These are phyloP conservation scores for Fusarium newnesense DNA, from an alignment of 2,329 filamentous ascomycete species.

Conservation along the genomic window DNA sequence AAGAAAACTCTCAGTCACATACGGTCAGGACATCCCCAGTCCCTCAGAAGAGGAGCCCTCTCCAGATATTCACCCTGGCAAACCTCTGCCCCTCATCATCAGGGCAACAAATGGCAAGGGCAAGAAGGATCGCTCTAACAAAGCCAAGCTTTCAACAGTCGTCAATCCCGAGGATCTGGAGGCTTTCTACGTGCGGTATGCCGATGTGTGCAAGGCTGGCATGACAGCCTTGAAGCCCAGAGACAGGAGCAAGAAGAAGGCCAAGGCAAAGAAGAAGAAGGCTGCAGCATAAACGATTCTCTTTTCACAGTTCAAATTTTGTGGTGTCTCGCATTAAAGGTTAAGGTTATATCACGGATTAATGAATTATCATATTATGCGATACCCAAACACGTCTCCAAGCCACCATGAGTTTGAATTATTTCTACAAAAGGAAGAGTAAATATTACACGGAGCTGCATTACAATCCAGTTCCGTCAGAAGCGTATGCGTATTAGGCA, in stretches of 20 bases:
- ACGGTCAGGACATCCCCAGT: conserved; percentile 55
- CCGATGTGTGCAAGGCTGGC: conserved; percentile 88
- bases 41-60: conserved; percentile 62
- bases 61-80: conserved; percentile 67
- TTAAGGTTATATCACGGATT: conserved; percentile 24
- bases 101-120: conserved; percentile 85
- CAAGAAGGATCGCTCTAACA: conserved; percentile 64
- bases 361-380: conserved; percentile 30
- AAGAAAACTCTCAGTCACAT: conserved; percentile 51
- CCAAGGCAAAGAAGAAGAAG: conserved; percentile 80
- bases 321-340: neutral
- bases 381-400: conserved; percentile 8
- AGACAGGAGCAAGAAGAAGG: conserved; percentile 87
- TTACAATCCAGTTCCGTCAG: neutral
- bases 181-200: conserved; percentile 84
- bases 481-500: neutral
- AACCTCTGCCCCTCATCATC: conserved; percentile 78
- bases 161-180: conserved; percentile 82
- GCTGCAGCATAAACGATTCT: conserved; percentile 26
- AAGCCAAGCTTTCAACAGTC: conserved; percentile 83
- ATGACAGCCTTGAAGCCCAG: conserved; percentile 93
- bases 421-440: conserved; percentile 1
- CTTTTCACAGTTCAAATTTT: neutral
- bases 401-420: conserved; percentile 8
- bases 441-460: neutral